Conservation (phyloP, 352 stramenopile species). For the Phytophthora constricta region DNA sequence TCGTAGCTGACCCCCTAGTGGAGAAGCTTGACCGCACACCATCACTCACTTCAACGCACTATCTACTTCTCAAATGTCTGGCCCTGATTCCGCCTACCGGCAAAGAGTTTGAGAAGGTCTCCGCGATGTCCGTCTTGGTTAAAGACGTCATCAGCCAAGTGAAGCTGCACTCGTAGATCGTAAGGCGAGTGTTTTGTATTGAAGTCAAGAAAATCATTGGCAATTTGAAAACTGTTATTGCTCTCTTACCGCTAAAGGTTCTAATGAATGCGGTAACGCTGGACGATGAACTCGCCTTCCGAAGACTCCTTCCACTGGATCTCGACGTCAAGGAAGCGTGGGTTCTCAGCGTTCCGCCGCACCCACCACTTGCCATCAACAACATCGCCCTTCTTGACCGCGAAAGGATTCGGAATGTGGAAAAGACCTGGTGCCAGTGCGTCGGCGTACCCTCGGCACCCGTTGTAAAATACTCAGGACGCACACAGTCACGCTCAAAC, state of each 20-base stretch:
- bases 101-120: constrained; percentile 71
- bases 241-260: constrained; percentile 22
- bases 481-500: constrained; percentile 93
- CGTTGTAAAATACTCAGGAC: constrained; percentile 97
- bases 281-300: constrained; percentile 48
- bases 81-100: constrained; percentile 49
- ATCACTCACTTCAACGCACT: constrained; percentile 80
- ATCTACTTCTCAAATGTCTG: constrained; percentile 73
- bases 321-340: constrained; percentile 93
- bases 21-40: constrained; percentile 69
- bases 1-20: constrained; percentile 66
- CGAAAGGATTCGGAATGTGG: constrained; percentile 89
- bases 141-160: constrained; percentile 81
- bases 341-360: constrained; percentile 92
- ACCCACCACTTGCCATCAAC: constrained; percentile 89
- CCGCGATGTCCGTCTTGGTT: constrained; percentile 82
- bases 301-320: constrained; percentile 74
- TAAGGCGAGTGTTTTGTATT: constrained; percentile 7
- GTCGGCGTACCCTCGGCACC: constrained; percentile 91
- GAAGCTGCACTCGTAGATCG: constrained; percentile 49
- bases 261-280: constrained; percentile 86
- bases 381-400: constrained; percentile 72
- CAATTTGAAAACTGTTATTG: constrained; percentile 21
- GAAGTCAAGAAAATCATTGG: constrained; percentile 22
- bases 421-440: constrained; percentile 99